These are phyloP conservation scores for Tuber borchii DNA, from an alignment of 495 filamentous ascomycete genomes.

Conservation along the genomic window DNA sequence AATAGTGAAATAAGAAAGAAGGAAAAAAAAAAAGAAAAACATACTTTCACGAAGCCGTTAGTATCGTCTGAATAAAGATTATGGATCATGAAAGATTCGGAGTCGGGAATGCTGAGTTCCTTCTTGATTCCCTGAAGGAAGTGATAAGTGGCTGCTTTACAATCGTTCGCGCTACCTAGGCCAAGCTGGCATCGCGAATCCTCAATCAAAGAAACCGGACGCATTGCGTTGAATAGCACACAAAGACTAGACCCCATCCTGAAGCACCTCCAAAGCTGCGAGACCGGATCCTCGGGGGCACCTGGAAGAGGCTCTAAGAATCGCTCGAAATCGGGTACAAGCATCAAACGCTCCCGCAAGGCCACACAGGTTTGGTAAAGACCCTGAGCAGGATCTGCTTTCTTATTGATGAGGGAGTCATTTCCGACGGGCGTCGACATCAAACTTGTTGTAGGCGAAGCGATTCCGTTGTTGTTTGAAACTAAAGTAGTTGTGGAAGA, in stretches of 20 bases:
- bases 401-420: slow-evolving; percentile 75
- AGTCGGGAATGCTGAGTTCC: slow-evolving; percentile 66
- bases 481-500: slow-evolving; percentile 27
- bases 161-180: slow-evolving; percentile 39
- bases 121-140: slow-evolving; percentile 62
- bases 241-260: slow-evolving; percentile 77
- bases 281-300: slow-evolving; percentile 67
- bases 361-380: slow-evolving; percentile 91
- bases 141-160: slow-evolving; percentile 60
- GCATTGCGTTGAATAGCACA: slow-evolving; percentile 77
- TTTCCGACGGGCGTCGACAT: slow-evolving; percentile 38
- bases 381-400: slow-evolving; percentile 76
- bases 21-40: slow-evolving; percentile 26
- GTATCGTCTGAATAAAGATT: slow-evolving; percentile 92
- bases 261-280: slow-evolving; percentile 82
- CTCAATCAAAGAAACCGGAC: slow-evolving; percentile 57
- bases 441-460: slow-evolving; percentile 34
- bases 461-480: slow-evolving; percentile 13
- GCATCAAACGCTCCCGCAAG: slow-evolving; percentile 67
- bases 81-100: slow-evolving; percentile 83
- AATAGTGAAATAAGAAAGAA: background rate
- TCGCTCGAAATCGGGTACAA: slow-evolving; percentile 73
- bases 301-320: slow-evolving; percentile 59
- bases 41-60: slow-evolving; percentile 90
- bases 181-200: slow-evolving; percentile 48